Conservation (phyloP, 306 rosid genomes). For the Hylodesmum podocarpum region DNA sequence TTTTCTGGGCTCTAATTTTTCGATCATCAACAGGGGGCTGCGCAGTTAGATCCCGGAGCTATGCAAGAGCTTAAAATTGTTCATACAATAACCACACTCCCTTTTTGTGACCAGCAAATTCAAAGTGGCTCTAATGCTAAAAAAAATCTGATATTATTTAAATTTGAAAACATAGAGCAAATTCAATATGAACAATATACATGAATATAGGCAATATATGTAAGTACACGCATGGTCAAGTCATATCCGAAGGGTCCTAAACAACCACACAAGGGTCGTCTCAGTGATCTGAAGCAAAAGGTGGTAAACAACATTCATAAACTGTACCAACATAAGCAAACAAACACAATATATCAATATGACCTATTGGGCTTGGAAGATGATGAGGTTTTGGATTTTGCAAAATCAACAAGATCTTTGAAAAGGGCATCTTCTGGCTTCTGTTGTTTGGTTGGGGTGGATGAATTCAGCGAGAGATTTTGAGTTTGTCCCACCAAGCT, state of each 20-base stretch:
- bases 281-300: constrained; percentile 39
- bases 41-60: not conserved
- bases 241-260: constrained; percentile 45
- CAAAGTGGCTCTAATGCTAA: constrained; percentile 2
- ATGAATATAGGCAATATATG: constrained; percentile 59
- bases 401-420: constrained; percentile 84
- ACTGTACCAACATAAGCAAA: constrained; percentile 36
- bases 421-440: constrained; percentile 83
- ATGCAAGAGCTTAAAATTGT: constrained; percentile 8
- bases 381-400: constrained; percentile 80
- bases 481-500: constrained; percentile 73
- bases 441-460: constrained; percentile 59
- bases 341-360: constrained; percentile 44
- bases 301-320: constrained; percentile 37
- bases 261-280: constrained; percentile 43
- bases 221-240: constrained; percentile 41
- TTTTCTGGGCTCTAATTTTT: not conserved
- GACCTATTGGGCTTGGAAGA: constrained; percentile 72
- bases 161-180: constrained; percentile 28
- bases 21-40: not conserved
- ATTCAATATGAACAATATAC: constrained; percentile 43
- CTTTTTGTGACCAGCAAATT: not conserved
- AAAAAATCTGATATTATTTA: constrained; percentile 33
- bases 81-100: not conserved
- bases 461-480: constrained; percentile 66